Base-by-base conservation (phyloP, 768 basidiomycete genomes). In the Macrolepiota albuminosa region DNA sequence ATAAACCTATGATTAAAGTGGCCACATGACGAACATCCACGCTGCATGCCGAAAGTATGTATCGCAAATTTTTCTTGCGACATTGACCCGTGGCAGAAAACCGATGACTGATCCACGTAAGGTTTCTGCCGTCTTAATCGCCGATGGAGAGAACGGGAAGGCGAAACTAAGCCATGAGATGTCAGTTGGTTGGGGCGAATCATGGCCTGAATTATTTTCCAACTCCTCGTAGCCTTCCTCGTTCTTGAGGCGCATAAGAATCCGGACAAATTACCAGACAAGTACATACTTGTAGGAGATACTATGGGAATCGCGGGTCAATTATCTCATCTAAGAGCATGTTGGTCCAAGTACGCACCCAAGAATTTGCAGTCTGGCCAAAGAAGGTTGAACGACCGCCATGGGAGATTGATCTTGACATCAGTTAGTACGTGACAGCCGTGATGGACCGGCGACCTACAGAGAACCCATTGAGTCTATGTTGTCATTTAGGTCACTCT, bases 41-140 rank as follows among this genome's bases (percentile, higher is more conserved):
- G 84, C 85, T 54, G 84, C 86, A 69, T 88, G 83, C 64, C 79
- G 79, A 70, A 78, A 89, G 70, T 89, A 89, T 39, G 81, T 75
- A 46, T 80, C 75, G 56, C 76, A 74, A 42, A 84, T 72, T 40
- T 66, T 70, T 64, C 68, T 68, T 4, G 81, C 81, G n/a, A 64
- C 61, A 14, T 67, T 59, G 29, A 67, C 63, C 21, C 68, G 70
- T 13, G 87, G 87, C 14, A 88, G 72, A 50, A 75, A 74, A 45
- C 70, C 72, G 52, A 82, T 65, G 13, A 87, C 75, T 26, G 75
- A 74, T 42, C 64, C 70, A 29, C 82, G 78, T 21, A 84, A 69
- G 24, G 70, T 71, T 57, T 79, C 74, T 7, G 77, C 73, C 21
- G 78, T 73, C 63, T 78, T 79, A 62, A 70, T 71, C 5, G 80